Percentiles rank a stretch among this genome's conserved stretches.
Conservation (phyloP, 2,329 filamentous ascomycete genomes). For the Diaporthe citrichinensis region DNA sequence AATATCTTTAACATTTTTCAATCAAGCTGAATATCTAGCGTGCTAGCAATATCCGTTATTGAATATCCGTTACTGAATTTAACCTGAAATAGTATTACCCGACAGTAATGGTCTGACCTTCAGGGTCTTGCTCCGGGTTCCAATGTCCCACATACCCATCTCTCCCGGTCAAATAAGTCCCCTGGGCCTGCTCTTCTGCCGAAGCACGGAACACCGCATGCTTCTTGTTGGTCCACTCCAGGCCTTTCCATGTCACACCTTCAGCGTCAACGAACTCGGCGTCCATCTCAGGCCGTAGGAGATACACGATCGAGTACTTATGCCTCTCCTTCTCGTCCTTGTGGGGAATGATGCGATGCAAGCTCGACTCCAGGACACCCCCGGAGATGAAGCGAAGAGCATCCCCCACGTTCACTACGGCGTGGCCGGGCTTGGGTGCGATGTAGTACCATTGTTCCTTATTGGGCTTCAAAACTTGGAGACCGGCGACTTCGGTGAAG, state of each 20-base stretch:
- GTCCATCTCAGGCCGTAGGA: constrained; percentile 3
- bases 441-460: constrained; percentile 32
- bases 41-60: background rate
- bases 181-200: constrained; percentile 7
- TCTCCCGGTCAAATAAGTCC: constrained; percentile 19
- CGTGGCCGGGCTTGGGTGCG: constrained; percentile 20
- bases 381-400: constrained; percentile 9
- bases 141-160: constrained; percentile 21
- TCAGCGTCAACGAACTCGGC: constrained; percentile 18
- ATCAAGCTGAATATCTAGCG: too few species aligned
- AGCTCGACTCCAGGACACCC: constrained; percentile 7
- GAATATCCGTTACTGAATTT: too few species aligned
- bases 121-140: constrained; percentile 10
- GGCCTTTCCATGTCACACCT: background rate
- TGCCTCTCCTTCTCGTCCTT: constrained; percentile 21
- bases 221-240: constrained; percentile 32
- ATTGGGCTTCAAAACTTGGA: constrained; percentile 17
- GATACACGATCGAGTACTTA: constrained; percentile 19
- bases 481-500: constrained; percentile 4
- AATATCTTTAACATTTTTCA: background rate
- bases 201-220: constrained; percentile 17
- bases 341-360: constrained; percentile 13
- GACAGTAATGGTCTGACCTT: constrained; percentile 2
- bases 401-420: constrained; percentile 1
- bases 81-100: background rate